Conservation (phyloP, 805 yeast genomes). For the Myxozyma lipomycoides region DNA sequence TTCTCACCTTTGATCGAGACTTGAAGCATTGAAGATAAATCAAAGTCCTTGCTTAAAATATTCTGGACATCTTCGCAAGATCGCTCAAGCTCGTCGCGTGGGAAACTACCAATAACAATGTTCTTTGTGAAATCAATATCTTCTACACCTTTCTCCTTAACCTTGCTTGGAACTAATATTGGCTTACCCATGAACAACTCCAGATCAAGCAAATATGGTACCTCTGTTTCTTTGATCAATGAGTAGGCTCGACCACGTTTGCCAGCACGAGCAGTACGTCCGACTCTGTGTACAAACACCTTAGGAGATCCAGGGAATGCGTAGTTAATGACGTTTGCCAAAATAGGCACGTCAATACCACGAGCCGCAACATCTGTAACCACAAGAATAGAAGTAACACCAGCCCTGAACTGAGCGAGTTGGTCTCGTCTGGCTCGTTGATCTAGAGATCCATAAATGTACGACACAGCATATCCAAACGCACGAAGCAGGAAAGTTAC, state of each 20-base stretch:
- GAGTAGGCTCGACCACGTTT: slow-evolving; percentile 97
- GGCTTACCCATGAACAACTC: slow-evolving; percentile 86
- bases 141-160: slow-evolving; percentile 39
- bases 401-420: slow-evolving; percentile 76
- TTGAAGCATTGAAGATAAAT: slow-evolving; percentile 56
- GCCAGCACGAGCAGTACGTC: slow-evolving; percentile 99
- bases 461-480: slow-evolving; percentile 82
- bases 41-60: slow-evolving; percentile 60
- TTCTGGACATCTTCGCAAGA: slow-evolving; percentile 68
- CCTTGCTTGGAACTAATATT: slow-evolving; percentile 50
- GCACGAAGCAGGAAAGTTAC: slow-evolving; percentile 63
- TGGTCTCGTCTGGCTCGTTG: slow-evolving; percentile 93
- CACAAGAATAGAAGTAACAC: slow-evolving; percentile 78
- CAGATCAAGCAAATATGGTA: slow-evolving; percentile 85
- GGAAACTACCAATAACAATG: slow-evolving; percentile 77
- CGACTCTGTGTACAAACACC: slow-evolving; percentile 93
- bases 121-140: slow-evolving; percentile 71
- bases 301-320: slow-evolving; percentile 89
- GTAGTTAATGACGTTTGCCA: slow-evolving; percentile 91
- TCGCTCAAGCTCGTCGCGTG: slow-evolving; percentile 66
- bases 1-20: slow-evolving; percentile 87
- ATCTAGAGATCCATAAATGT: slow-evolving; percentile 90
- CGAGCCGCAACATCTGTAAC: slow-evolving; percentile 87
- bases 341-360: slow-evolving; percentile 80
- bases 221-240: slow-evolving; percentile 74